These are phyloP conservation scores for Aspergillus flavus DNA, from an alignment of 2,329 filamentous ascomycete species.

Conservation along the genomic window DNA sequence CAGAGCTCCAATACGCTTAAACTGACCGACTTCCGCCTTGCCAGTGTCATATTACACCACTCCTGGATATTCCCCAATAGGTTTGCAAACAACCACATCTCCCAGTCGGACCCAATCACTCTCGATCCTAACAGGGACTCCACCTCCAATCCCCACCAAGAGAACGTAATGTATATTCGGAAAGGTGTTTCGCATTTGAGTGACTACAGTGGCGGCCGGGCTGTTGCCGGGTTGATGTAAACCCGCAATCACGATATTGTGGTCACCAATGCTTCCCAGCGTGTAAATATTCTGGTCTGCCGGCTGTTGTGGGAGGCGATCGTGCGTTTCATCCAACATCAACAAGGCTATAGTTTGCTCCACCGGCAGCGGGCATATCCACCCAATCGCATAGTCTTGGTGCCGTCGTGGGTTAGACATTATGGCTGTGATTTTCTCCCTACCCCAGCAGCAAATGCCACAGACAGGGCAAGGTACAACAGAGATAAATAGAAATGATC, in stretches of 20 bases:
- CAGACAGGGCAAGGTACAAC: not conserved
- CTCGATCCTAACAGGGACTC: constrained; percentile 16
- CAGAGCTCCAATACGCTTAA: constrained; percentile 18
- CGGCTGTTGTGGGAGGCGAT: constrained; percentile 10
- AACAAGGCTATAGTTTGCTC: constrained; percentile 25
- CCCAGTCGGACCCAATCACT: constrained; percentile 21
- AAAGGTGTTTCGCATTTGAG: constrained; percentile 23
- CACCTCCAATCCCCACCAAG: constrained; percentile 25
- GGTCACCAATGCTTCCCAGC: constrained; percentile 20
- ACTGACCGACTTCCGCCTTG: constrained; percentile 11
- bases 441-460: not conserved
- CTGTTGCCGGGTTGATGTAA: constrained; percentile 16
- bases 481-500: not conserved
- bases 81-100: constrained; percentile 26
- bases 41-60: constrained; percentile 19
- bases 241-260: constrained; percentile 25
- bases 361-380: constrained; percentile 21
- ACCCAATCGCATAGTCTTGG: constrained; percentile 26
- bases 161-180: constrained; percentile 20
- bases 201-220: constrained; percentile 20
- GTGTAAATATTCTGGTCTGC: constrained; percentile 20
- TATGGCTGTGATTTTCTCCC: not conserved
- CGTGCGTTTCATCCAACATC: constrained; percentile 23
- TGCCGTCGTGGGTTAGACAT: not conserved
- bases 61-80: constrained; percentile 11